Percentiles rank a stretch among this genome's conserved stretches.
Evolutionary conservation across 1,284 basidiomycete species (phyloP).

Genomic region (Fomitopsis pinicola): DNA sequence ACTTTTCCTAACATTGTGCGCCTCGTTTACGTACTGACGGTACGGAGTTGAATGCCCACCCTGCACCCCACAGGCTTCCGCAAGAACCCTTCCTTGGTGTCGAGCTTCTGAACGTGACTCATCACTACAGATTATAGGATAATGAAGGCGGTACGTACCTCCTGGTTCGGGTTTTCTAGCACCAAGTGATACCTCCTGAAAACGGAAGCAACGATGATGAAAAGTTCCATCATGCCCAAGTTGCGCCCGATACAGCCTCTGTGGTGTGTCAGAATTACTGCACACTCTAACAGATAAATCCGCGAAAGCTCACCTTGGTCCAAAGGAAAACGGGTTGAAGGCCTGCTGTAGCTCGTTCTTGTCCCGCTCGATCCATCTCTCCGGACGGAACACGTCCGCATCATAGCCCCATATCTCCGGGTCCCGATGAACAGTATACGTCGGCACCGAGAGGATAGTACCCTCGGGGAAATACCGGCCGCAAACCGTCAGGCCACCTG

Average conservation of each 20-base stretch:
- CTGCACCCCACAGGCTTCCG: conserved; percentile 66
- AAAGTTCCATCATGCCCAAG: conserved; percentile 69
- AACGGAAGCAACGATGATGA: conserved; percentile 71
- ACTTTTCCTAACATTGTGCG: too few relatives aligned
- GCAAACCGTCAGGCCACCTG: conserved; percentile 58
- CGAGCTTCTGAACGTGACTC: conserved; percentile 38
- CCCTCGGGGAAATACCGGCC: conserved; percentile 67
- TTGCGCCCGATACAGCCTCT: conserved; percentile 77
- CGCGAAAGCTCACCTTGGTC: conserved; percentile 45
- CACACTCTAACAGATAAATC: not conserved
- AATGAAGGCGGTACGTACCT: conserved; percentile 37
- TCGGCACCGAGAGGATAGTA: conserved; percentile 70
- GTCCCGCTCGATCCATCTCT: conserved; percentile 76
- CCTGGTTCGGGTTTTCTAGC: conserved; percentile 49
- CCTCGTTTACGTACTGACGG: conserved; percentile 8
- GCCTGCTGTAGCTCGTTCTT: conserved; percentile 57
- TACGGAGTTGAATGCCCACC: conserved; percentile 62
- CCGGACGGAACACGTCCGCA: conserved; percentile 68
- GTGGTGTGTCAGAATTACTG: not conserved
- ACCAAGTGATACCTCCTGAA: conserved; percentile 70
- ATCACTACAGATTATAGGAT: not conserved
- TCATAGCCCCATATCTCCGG: conserved; percentile 72
- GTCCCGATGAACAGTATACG: conserved; percentile 78
- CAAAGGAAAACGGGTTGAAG: conserved; percentile 75
- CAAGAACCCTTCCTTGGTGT: conserved; percentile 74